Conservation (phyloP, 2,329 filamentous ascomycete species). For the Cladosporium sp. region DNA sequence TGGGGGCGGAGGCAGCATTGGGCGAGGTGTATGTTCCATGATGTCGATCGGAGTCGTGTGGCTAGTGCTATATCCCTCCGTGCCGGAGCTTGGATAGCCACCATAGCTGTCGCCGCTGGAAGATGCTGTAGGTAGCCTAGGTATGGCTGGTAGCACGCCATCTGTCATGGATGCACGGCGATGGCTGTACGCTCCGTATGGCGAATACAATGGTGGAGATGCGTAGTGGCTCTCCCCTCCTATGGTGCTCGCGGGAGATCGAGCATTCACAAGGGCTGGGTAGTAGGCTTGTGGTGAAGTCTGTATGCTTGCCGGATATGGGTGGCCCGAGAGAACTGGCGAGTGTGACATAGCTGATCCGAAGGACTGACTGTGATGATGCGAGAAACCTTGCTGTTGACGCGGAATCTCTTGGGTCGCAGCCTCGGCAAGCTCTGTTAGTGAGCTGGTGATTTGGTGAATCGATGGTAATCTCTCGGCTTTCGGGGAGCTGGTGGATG, state of each 20-base stretch:
- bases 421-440: constrained; percentile 32
- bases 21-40: constrained; percentile 32
- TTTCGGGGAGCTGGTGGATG: constrained; percentile 25
- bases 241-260: constrained; percentile 31
- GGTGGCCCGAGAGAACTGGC: constrained; percentile 27
- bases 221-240: constrained; percentile 28
- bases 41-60: constrained; percentile 39
- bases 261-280: constrained; percentile 18
- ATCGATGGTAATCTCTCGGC: constrained; percentile 35
- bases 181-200: constrained; percentile 22
- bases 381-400: constrained; percentile 23
- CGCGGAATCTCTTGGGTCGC: constrained; percentile 28
- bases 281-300: constrained; percentile 30
- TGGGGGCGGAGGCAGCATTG: constrained; percentile 35
- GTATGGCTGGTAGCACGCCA: constrained; percentile 22
- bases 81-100: constrained; percentile 31
- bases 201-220: constrained; percentile 26
- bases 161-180: constrained; percentile 26
- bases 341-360: constrained; percentile 34
- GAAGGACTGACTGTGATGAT: constrained; percentile 32
- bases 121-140: constrained; percentile 30
- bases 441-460: constrained; percentile 30
- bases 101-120: constrained; percentile 35
- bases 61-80: constrained; percentile 37
- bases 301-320: constrained; percentile 29